Conservation (phyloP, 768 basidiomycete genomes). For the Psilocybe cubensis region DNA sequence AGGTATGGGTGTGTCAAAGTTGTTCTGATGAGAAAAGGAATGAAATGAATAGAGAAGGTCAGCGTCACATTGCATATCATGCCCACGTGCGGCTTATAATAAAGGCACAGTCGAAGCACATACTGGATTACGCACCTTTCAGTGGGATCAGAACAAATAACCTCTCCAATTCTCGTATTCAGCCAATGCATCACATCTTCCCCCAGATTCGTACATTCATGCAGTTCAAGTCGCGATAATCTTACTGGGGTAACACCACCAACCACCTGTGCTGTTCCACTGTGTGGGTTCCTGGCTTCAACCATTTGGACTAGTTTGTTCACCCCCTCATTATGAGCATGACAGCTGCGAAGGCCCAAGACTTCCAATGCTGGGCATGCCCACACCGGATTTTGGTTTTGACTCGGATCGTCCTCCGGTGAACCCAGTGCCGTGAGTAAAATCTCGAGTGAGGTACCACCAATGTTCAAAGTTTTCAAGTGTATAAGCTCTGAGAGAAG, state of each 20-base stretch:
- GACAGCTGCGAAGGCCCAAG: constrained; percentile 67
- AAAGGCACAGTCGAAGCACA: constrained; percentile 1
- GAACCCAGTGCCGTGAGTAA: constrained; percentile 59
- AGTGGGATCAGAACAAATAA: constrained; percentile 64
- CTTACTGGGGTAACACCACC: constrained; percentile 55
- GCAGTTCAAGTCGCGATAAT: constrained; percentile 62
- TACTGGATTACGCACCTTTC: constrained; percentile 39
- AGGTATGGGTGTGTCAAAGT: constrained; percentile 20
- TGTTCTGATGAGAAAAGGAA: constrained; percentile 8
- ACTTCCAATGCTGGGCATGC: constrained; percentile 63
- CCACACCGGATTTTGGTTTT: constrained; percentile 44
- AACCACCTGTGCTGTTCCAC: constrained; percentile 32
- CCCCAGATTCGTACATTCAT: constrained; percentile 68
- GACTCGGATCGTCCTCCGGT: constrained; percentile 58
- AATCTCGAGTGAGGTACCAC: constrained; percentile 68
- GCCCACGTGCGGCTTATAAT: neutral
- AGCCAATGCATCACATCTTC: constrained; percentile 75
- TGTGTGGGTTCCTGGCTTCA: constrained; percentile 69
- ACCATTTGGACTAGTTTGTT: constrained; percentile 73
- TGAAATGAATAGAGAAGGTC: neutral
- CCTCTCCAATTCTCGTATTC: constrained; percentile 60
- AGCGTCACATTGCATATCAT: neutral
- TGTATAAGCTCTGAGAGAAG: constrained; percentile 61
- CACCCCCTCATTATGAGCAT: constrained; percentile 66
- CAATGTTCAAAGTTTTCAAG: constrained; percentile 63